A percentile compares a stretch with the other conserved stretches of the same genome.
These are phyloP conservation scores for Colletotrichum agaves DNA, from an alignment of 2,329 filamentous ascomycete genomes.

Conservation along the genomic window DNA sequence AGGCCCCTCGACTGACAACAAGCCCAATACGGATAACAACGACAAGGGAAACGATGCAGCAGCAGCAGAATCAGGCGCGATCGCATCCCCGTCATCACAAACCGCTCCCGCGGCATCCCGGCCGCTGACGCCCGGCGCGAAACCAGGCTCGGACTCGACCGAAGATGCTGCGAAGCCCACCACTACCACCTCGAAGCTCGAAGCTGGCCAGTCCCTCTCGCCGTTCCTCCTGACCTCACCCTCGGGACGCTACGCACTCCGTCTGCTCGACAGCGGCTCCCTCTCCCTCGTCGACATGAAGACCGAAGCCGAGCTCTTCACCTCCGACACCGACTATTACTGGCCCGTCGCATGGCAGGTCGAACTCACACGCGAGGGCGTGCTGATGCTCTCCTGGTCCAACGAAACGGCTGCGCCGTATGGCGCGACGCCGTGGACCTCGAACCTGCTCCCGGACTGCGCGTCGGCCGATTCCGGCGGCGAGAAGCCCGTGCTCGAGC, in stretches of 20 bases:
- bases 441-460: conserved; percentile 35
- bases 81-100: neutral
- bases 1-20: conserved; percentile 1
- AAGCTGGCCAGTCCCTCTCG: conserved; percentile 26
- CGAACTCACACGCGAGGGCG: conserved; percentile 37
- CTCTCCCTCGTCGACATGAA: conserved; percentile 34
- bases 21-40: neutral
- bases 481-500: conserved; percentile 36
- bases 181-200: conserved; percentile 17
- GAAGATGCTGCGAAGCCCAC: too few relatives aligned
- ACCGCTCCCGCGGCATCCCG: neutral
- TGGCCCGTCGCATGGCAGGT: conserved; percentile 39
- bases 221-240: conserved; percentile 36
- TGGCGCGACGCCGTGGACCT: conserved; percentile 39
- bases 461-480: conserved; percentile 3
- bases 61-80: neutral
- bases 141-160: neutral
- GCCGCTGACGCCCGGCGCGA: conserved; percentile 1
- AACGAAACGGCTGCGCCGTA: conserved; percentile 36
- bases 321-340: conserved; percentile 39
- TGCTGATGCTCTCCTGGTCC: conserved; percentile 38
- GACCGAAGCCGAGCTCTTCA: conserved; percentile 37
- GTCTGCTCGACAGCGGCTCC: conserved; percentile 35
- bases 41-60: too few relatives aligned
- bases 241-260: conserved; percentile 32